Evolutionary conservation across 2,329 filamentous ascomycete genomes (phyloP).

Genomic region (Sclerotinia borealis): DNA sequence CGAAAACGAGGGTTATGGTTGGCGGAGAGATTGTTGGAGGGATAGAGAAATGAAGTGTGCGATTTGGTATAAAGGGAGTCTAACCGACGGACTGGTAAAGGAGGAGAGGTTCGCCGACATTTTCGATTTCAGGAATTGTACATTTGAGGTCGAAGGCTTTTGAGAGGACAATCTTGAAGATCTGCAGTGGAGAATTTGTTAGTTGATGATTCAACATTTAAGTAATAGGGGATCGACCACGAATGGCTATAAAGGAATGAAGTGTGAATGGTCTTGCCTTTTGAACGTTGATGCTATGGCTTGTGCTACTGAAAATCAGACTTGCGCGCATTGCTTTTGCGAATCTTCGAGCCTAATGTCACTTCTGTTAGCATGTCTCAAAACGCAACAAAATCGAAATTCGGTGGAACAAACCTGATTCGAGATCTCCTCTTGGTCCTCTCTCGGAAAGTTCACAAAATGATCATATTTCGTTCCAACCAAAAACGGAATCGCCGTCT

Average conservation of each 20-base stretch:
- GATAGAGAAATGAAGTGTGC: background rate
- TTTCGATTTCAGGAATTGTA: slow-evolving; percentile 98
- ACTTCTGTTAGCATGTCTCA: slow-evolving; percentile 5
- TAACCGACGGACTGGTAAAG: slow-evolving; percentile 64
- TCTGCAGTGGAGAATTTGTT: slow-evolving; percentile 48
- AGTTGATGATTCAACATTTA: background rate
- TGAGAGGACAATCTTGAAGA: slow-evolving; percentile 98
- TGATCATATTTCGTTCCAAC: slow-evolving; percentile 99
- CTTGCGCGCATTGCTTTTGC: slow-evolving; percentile 98
- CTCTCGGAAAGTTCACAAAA: slow-evolving; percentile 95
- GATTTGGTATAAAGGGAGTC: background rate
- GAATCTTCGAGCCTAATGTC: slow-evolving; percentile 74
- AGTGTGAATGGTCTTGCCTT: slow-evolving; percentile 56
- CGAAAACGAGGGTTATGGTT: background rate
- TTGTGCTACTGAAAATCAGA: slow-evolving; percentile 97
- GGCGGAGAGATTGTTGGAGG: background rate
- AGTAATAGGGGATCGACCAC: background rate
- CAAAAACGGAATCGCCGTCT: slow-evolving; percentile 97
- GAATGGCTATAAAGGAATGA: background rate
- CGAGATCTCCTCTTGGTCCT: slow-evolving; percentile 98
- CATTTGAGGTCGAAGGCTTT: slow-evolving; percentile 99
- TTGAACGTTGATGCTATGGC: slow-evolving; percentile 98
- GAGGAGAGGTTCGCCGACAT: slow-evolving; percentile 89
- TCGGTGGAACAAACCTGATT: slow-evolving; percentile 61
- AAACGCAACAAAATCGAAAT: background rate